phyloP scores from a whole-genome alignment of 495 filamentous ascomycete genomes.

The Penicillium antarcticum region DNA sequence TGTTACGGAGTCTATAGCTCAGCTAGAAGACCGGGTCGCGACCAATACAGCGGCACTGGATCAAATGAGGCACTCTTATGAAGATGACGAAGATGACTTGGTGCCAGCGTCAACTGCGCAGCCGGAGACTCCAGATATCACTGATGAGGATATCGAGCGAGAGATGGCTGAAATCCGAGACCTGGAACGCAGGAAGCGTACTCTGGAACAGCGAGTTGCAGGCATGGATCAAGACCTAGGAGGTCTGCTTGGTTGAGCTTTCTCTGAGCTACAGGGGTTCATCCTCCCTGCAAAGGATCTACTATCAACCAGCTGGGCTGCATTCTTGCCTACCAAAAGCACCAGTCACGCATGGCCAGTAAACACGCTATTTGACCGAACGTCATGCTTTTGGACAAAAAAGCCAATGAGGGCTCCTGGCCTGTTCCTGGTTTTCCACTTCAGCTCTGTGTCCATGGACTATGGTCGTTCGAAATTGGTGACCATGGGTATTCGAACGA shows the following conservation, averaged over 20 bases:
- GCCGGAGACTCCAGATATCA: constrained; percentile 49
- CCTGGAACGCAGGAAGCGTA: constrained; percentile 72
- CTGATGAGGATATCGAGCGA: constrained; percentile 68
- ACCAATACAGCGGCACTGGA: constrained; percentile 74
- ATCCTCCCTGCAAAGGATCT: neutral
- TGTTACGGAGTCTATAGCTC: constrained; percentile 68
- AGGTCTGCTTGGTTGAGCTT: constrained; percentile 51
- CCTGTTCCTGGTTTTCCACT: neutral
- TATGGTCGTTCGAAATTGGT: neutral
- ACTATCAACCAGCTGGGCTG: neutral
- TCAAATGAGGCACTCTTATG: constrained; percentile 60
- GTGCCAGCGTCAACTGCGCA: constrained; percentile 40
- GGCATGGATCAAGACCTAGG: constrained; percentile 77
- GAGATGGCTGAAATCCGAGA: constrained; percentile 79
- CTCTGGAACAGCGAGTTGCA: constrained; percentile 69
- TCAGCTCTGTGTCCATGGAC: neutral
- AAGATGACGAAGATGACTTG: constrained; percentile 34
- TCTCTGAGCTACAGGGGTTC: neutral
- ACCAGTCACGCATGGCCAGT: neutral
- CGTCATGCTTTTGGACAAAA: neutral
- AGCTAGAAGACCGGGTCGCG: constrained; percentile 76
- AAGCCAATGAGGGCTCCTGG: neutral
- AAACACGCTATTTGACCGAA: neutral
- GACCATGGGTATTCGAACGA: neutral
- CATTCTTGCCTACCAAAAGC: neutral